phyloP scores from a whole-genome alignment of 2,329 filamentous ascomycete species.

The Coleophoma eucalyptorum region DNA sequence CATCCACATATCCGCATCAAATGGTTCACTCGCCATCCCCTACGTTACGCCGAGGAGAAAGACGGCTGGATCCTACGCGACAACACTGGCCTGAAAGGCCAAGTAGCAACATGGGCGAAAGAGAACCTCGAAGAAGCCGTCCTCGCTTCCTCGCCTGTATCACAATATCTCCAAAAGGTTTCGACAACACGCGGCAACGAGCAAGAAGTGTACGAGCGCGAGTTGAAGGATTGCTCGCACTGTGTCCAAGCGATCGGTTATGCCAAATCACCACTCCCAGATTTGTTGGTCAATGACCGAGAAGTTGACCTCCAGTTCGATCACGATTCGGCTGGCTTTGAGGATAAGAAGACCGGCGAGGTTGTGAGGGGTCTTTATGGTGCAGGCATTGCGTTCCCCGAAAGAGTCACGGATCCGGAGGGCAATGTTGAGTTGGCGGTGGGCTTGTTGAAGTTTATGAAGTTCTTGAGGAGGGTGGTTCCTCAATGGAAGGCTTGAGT shows the following conservation, averaged over 20 bases:
- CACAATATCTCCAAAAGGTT: constrained; percentile 22
- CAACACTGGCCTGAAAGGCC: constrained; percentile 62
- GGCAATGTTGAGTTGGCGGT: constrained; percentile 60
- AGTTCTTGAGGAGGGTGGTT: constrained; percentile 50
- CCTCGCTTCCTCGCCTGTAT: constrained; percentile 30
- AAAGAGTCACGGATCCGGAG: constrained; percentile 54
- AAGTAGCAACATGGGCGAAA: constrained; percentile 55
- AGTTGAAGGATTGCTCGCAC: constrained; percentile 46
- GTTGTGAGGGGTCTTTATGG: constrained; percentile 51
- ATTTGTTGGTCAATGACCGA: constrained; percentile 30
- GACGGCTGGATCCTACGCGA: constrained; percentile 62
- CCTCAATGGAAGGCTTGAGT: constrained; percentile 39
- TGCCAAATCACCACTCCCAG: constrained; percentile 43
- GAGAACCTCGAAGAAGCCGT: constrained; percentile 51
- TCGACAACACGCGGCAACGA: constrained; percentile 30
- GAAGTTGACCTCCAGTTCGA: constrained; percentile 26
- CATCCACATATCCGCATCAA: constrained; percentile 51
- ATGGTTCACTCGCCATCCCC: constrained; percentile 58
- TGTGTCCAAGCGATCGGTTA: constrained; percentile 59
- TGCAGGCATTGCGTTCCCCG: constrained; percentile 61
- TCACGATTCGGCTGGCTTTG: constrained; percentile 39
- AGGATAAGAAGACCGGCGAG: constrained; percentile 33
- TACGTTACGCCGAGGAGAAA: constrained; percentile 58
- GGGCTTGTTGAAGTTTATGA: constrained; percentile 65
- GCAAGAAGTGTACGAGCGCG: constrained; percentile 35